Base-by-base conservation (phyloP, 768 basidiomycete species). In the Amanita brunnescens region DNA sequence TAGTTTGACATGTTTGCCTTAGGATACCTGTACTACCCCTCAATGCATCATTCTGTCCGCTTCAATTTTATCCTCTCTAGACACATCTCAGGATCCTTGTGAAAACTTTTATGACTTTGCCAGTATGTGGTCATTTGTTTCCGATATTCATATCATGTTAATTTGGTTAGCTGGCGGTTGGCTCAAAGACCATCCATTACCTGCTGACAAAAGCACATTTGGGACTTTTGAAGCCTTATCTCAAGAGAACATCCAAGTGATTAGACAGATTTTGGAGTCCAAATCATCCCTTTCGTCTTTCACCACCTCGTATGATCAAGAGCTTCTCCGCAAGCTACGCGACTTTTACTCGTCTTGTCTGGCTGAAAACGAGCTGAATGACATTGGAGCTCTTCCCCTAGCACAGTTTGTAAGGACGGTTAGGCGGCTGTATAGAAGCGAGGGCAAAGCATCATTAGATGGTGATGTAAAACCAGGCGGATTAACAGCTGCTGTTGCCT, bases 91-190 rank as follows among this genome's bases (percentile, higher is more conserved):
- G 57, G 92, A 98, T 62, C 96, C 96, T 0, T 99, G 96, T 66
- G 89, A 97, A 58, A 86, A 92, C 67, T 96, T 97, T 65, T 97
- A 93, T 62, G 79, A 85, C 56, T 98, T 83, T 68, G 82, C 93
- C 8, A 94, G 92, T 94, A 61, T 60, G 90, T 82, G 7, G 44
- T 21, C 32, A 37, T 51, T 34, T 41, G 39, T 18, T 57, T 57
- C n/a, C 16, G 54, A 14, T 52, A 38, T 5, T 24, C n/a, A n/a
- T 12, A 16, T 24, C 20, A 26, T 21, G 23, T 44, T 32, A 18
- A 39, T 23, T 34, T 9, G 24, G 23, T 20, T 52, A 94, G 90
- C 85, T 61, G 90, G 91, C 14, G 92, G 92, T 10, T 99, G 95
- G 95, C 73, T 87, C 16, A 78, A 77, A 37, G 67, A 72, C 0